Base-by-base conservation (phyloP, 2,329 filamentous ascomycete genomes). In the Emergomyces orientalis region DNA sequence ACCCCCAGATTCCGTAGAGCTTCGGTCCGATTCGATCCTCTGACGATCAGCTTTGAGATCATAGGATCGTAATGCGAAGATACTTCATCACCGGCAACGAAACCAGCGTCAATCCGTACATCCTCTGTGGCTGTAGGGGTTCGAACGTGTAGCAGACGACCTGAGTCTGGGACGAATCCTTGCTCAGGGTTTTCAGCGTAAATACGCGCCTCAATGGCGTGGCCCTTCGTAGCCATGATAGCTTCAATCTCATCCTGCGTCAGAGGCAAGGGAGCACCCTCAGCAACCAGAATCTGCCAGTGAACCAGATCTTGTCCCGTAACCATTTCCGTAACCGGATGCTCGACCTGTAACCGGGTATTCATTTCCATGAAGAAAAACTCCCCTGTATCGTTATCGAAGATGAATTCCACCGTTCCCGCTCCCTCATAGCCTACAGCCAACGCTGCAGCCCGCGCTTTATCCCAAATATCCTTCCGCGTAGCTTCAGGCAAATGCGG, bases 21-120 rank as follows among this genome's bases (percentile, higher is more conserved):
- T 32, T 89, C 88, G 72, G 88, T 84, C 64, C 94, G 84, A 63
- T 88, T 88, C 19, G 85, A 83, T 0, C 90, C 94, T 63, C 90
- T 85, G 6, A 97, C 91, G 69, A 99, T 99, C 60, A 99, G 84
- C 78, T 99, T 99, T 54, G 94, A 90, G 68, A 99, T 96, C 94
- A 99, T 99, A 34, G 94, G 94, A 69, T 99, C 94, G 75, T 99
- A 99, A 62, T 94, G 90, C 63, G 93, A 90, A 0, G 92, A 95
- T 2, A 99, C 90, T 66, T 91, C 90, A 73, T 96, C 93, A 32
- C 94, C 94, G 68, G 91, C 83, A 34, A 92, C 85, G 73, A 97
- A 97, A 1, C 94, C 94, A 55, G 92, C 91, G 71, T 99, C 94
- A 67, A 99, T 91, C 49, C 94, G 87, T 39, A 97, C 84, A 66